Evolutionary conservation across 2,329 filamentous ascomycete species (phyloP), one percentile per base, ranked within the genome.

Genomic region (Macrophomina tecta): DNA sequence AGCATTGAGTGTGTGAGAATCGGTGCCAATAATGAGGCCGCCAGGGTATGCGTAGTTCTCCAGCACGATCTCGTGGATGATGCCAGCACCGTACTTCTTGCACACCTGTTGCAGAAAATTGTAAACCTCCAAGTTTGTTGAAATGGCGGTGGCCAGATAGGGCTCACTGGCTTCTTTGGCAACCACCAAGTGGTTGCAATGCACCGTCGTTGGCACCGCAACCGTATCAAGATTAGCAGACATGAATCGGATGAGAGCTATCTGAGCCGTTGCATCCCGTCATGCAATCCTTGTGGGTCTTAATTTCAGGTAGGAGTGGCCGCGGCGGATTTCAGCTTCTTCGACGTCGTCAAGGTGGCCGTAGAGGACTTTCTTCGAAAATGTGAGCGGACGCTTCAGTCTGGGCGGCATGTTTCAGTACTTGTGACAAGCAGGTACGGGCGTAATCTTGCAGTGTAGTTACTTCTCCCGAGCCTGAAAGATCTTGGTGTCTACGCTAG

Each of bases 211-310:
- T 61, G 95, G 95, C 76, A 96, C 98, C 70, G 93, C 93, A 69
- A 98, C 95, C 28, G 91, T 90, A 73, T 92, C 91, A 92, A 99
- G 94, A 80, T 94, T 94, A 69, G 95, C 94, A 66, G 93, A 97
- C 94, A 99, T 99, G 88, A 99, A 98, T 85, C 98, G 95, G 68
- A 99, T 87, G 73, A 99, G 97, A 71, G 95, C 95, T 94, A 98
- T 98, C 87, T 98, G 95, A 71, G 95, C 95, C 68, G 95, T 98
- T 79, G 95, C 95, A 87, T 99, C 95, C 86, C 99, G 95, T 87
- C 95, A 98, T 81, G 95, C 95, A 76, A 98, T 95, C 82, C 95
- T 92, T 80, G 98, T 95, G 67, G 95, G 95, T 72, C 94, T 92
- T 73, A 99, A 89, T 86, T 94, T 97, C 73, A 99, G 89, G 84